Base-by-base conservation (phyloP, 192 early-diverging fungal species). In the Dissophora ornata region DNA sequence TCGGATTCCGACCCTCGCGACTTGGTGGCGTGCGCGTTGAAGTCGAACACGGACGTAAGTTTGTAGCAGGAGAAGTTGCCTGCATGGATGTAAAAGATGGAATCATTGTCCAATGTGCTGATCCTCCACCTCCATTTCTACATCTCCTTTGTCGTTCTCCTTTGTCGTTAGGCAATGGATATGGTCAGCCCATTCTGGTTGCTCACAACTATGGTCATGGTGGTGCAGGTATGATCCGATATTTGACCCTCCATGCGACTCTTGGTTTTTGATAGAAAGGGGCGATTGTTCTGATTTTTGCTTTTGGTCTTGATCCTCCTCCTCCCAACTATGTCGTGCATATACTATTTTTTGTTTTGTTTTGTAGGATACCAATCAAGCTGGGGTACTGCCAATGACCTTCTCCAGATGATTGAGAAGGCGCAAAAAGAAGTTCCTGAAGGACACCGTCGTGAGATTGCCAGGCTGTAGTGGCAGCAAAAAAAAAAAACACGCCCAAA, bases 121-220 rank as follows among this genome's bases (percentile, higher is more conserved):
- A n/a, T n/a, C n/a, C n/a, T n/a, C n/a, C n/a, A n/a, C n/a, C n/a
- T n/a, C n/a, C n/a, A n/a, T n/a, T n/a, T n/a, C n/a, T n/a, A n/a
- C n/a, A n/a, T n/a, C n/a, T n/a, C n/a, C n/a, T n/a, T n/a, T n/a
- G n/a, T n/a, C n/a, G n/a, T n/a, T n/a, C n/a, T n/a, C n/a, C n/a
- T n/a, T n/a, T n/a, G n/a, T n/a, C n/a, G 3, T 53, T 63, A 79
- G 77, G 57, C 11, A 81, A 50, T 9, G 71, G 68, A 4, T 30
- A 34, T 0, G 79, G 79, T 15, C 77, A 80, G 54, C 62, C 56
- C 3, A 56, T 87, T 2, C 19, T 79, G 8, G 59, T 88, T 16
- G 82, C 83, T 0, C 90, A 91, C 53, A 89, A 90, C 58, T 91
- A 91, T 69, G 90, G 90, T 2, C 89, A 91, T 57, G 82, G 80